phyloP scores from a whole-genome alignment of 345 rosid genomes.

The Salix caprea region DNA sequence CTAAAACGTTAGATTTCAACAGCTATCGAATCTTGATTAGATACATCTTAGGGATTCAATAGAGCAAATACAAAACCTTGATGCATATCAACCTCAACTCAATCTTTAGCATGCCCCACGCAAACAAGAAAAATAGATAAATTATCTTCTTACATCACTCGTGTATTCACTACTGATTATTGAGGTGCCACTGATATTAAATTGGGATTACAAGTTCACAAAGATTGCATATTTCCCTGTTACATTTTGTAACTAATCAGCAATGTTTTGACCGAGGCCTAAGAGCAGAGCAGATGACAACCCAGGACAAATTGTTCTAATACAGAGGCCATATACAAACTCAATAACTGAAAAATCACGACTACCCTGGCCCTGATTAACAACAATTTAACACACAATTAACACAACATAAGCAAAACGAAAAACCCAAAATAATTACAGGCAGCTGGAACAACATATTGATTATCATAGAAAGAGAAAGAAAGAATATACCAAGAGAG shows the following conservation, averaged over 20 bases:
- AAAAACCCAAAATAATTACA: background rate
- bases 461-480: background rate
- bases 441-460: background rate
- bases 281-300: background rate
- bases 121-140: background rate
- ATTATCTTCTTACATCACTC: background rate
- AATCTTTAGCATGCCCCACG: background rate
- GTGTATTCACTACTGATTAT: background rate
- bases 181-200: background rate
- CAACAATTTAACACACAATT: background rate
- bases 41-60: background rate
- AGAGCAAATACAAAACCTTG: background rate
- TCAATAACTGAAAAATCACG: background rate
- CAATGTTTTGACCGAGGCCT: background rate
- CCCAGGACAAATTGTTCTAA: background rate
- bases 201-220: background rate
- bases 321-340: background rate
- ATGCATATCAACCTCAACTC: background rate
- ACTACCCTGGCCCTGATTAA: background rate
- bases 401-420: background rate
- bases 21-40: background rate
- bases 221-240: background rate
- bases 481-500: conserved; percentile 62
- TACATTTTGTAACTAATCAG: background rate
- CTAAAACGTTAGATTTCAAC: background rate